phyloP scores from a whole-genome alignment of 495 filamentous ascomycete genomes.

The Aspergillus hancockii region DNA sequence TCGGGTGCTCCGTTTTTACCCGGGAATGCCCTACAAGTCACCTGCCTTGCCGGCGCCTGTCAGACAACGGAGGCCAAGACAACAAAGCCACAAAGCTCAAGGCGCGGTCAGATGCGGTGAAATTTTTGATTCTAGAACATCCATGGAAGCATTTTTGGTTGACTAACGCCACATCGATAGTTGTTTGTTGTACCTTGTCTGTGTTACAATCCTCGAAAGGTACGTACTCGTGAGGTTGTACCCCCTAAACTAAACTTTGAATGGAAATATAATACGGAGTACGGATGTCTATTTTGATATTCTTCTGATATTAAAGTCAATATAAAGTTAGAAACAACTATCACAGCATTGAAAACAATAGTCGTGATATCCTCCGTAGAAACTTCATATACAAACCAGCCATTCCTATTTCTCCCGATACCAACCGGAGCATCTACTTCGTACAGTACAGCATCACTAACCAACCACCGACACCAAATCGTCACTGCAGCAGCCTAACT shows the following conservation, averaged over 20 bases:
- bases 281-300: background rate
- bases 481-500: background rate
- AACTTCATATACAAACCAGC: background rate
- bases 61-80: background rate
- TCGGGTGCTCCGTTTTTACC: background rate
- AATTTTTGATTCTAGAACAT: slow-evolving; percentile 19
- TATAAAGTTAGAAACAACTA: background rate
- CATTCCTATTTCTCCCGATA: background rate
- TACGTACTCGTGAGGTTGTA: background rate
- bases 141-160: slow-evolving; percentile 13
- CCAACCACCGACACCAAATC: background rate
- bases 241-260: background rate
- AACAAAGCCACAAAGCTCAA: slow-evolving; percentile 2
- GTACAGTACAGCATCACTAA: background rate
- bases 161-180: slow-evolving; percentile 3
- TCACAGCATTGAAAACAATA: background rate
- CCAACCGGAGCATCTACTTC: background rate
- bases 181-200: background rate
- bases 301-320: background rate
- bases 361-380: background rate
- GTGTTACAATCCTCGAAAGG: background rate
- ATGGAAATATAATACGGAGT: background rate
- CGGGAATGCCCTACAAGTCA: background rate
- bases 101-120: slow-evolving; percentile 7
- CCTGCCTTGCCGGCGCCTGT: background rate